phyloP scores from a whole-genome alignment of 2,329 filamentous ascomycete genomes.

The Thelonectria rubi region DNA sequence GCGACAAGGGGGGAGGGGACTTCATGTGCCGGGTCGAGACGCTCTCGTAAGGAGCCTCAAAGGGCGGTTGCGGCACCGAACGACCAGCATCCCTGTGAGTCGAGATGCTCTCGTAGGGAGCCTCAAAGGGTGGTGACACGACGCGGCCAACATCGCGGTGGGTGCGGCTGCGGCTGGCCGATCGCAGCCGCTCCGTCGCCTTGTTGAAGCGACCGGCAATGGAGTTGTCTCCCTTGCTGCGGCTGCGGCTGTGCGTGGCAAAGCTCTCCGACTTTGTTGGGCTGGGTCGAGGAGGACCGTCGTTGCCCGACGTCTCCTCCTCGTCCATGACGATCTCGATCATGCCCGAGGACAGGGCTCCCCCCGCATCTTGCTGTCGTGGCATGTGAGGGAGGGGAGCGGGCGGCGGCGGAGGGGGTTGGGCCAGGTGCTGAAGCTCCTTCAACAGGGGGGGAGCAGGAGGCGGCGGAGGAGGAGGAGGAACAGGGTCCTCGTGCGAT shows the following conservation, averaged over 20 bases:
- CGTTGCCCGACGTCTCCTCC: conserved; percentile 51
- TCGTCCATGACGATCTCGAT: conserved; percentile 75
- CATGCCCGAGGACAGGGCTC: conserved; percentile 61
- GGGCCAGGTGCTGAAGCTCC: conserved; percentile 70
- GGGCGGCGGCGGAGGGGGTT: conserved; percentile 69
- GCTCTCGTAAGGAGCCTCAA: conserved; percentile 55
- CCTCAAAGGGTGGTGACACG: conserved; percentile 43
- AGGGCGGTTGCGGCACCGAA: conserved; percentile 38
- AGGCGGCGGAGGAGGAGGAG: conserved; percentile 60
- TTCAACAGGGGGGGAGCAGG: conserved; percentile 65
- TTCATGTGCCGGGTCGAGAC: conserved; percentile 46
- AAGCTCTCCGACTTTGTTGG: conserved; percentile 48
- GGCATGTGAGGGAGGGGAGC: conserved; percentile 61
- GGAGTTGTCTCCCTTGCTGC: conserved; percentile 62
- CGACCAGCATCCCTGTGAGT: conserved; percentile 41
- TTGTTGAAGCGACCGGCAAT: conserved; percentile 64
- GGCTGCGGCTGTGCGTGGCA: conserved; percentile 63
- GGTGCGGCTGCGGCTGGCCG: conserved; percentile 65
- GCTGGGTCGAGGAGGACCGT: conserved; percentile 42
- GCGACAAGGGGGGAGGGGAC: conserved; percentile 50
- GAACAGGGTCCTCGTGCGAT: conserved; percentile 61
- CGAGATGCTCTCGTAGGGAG: conserved; percentile 55
- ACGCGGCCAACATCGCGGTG: conserved; percentile 41
- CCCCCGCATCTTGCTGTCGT: conserved; percentile 51
- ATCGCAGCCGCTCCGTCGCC: conserved; percentile 68